These are phyloP conservation scores for Falciphora oryzae DNA, from an alignment of 2,329 filamentous ascomycete species.

Conservation along the genomic window DNA sequence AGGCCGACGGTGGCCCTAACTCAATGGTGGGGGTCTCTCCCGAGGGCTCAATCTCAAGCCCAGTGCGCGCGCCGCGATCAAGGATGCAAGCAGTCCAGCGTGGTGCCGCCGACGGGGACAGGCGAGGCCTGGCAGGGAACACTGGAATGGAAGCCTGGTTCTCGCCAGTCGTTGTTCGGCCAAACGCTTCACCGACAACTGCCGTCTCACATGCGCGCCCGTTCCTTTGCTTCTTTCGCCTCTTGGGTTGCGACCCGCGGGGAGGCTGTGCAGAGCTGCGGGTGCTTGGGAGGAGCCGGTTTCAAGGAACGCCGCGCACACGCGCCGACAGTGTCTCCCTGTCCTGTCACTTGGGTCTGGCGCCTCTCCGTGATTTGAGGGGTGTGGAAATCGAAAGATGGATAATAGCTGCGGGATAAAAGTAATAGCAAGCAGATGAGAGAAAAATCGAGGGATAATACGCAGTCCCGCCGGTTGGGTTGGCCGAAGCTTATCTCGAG, in stretches of 20 bases:
- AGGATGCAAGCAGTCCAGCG: neutral
- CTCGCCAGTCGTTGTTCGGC: neutral
- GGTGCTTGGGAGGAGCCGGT: constrained; percentile 1
- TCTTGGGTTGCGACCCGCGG: neutral
- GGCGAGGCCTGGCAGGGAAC: neutral
- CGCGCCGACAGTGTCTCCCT: neutral
- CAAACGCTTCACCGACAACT: constrained; percentile 7
- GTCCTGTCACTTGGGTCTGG: neutral
- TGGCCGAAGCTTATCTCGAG: constrained; percentile 5
- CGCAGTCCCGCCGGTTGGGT: no score
- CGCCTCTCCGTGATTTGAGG: neutral
- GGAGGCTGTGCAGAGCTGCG: constrained; percentile 8
- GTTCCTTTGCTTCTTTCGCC: neutral
- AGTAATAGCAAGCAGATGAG: neutral
- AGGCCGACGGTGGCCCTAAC: no score
- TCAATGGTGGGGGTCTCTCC: neutral
- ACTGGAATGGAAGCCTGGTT: neutral
- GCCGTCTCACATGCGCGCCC: constrained; percentile 3
- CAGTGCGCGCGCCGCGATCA: neutral
- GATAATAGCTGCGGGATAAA: neutral
- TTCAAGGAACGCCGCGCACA: constrained; percentile 2
- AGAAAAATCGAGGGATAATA: neutral
- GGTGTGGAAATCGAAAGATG: neutral
- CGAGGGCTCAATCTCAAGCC: no score
- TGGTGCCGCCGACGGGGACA: no score